phyloP scores from a whole-genome alignment of 768 basidiomycete species.

The Obba rivulosa region DNA sequence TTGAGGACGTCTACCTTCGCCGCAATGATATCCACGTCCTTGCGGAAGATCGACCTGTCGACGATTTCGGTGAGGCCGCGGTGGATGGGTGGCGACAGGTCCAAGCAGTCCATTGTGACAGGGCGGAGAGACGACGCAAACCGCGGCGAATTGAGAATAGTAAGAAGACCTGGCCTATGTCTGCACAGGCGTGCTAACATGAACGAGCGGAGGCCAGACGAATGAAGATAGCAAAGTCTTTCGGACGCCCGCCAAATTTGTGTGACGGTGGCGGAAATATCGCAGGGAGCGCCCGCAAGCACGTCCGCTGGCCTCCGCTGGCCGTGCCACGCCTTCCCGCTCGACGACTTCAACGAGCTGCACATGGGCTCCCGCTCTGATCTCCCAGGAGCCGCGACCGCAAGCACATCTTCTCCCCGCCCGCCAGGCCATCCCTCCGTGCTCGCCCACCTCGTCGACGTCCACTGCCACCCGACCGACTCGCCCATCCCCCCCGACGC shows the following conservation, averaged over 20 bases:
- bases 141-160: neutral
- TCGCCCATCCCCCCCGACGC: constrained; percentile 41
- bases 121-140: neutral
- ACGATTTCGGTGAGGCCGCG: constrained; percentile 38
- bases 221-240: no score
- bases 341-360: constrained; percentile 73
- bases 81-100: neutral
- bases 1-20: constrained; percentile 49
- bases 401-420: no score
- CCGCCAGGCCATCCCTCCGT: constrained; percentile 27
- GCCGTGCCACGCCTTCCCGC: constrained; percentile 28
- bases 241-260: neutral
- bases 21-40: constrained; percentile 62
- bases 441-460: constrained; percentile 71
- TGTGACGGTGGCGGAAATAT: constrained; percentile 2
- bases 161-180: neutral
- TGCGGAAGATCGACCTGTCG: constrained; percentile 62
- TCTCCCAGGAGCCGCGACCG: no score
- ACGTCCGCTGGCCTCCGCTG: no score
- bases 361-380: no score
- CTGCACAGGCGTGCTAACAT: constrained; percentile 2
- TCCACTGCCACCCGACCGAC: constrained; percentile 93
- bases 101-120: neutral
- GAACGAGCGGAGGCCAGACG: neutral
- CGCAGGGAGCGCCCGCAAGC: neutral